Evolutionary conservation across 495 filamentous ascomycete genomes (phyloP), one percentile per base, ranked within the genome.

Genomic region (Penicillium samsonianum): DNA sequence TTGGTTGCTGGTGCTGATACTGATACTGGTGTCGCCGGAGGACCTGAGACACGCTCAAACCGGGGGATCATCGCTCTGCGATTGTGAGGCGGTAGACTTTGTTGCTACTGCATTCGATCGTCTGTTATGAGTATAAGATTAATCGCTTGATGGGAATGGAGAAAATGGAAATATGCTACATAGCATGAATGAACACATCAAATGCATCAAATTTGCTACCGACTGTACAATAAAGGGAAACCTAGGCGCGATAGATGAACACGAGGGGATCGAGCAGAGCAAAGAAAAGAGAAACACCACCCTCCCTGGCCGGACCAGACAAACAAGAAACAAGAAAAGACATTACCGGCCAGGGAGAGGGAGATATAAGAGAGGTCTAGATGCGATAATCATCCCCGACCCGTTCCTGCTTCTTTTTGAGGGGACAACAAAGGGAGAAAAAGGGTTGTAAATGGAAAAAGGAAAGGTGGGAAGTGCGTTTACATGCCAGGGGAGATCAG

Each of bases 401-500:
- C 64, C 23, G 35, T 60, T 69, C 59, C 64, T 67, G 64, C 52
- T 53, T 65, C 53, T 55, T 54, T 65, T 67, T 63, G 47, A 33
- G 59, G 57, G 58, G 53, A 33, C 60, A 53, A 58, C 41, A 50
- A 40, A 33, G 31, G 28, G 56, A 48, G 44, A 42, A 53, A 67
- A 54, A 5, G 35, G 50, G 44, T 48, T 26, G 50, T 43, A 63
- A 26, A 37, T 42, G 28, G 40, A 41, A 31, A 46, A 22, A 51
- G 31, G 44, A 51, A 55, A 61, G 57, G 44, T 31, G 50, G 59
- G 19, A 42, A 44, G 23, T 47, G 37, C 55, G 30, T 72, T 71
- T 79, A 81, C 75, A 77, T 71, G 63, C 95, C 94, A 49, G 94
- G 94, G 37, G 92, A 84, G 70, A 96, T 84, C 55, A 97, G 73